Evolutionary conservation across 257 asterid genomes (phyloP), one percentile per base, ranked within the genome.

Genomic region (Misopates orontium): DNA sequence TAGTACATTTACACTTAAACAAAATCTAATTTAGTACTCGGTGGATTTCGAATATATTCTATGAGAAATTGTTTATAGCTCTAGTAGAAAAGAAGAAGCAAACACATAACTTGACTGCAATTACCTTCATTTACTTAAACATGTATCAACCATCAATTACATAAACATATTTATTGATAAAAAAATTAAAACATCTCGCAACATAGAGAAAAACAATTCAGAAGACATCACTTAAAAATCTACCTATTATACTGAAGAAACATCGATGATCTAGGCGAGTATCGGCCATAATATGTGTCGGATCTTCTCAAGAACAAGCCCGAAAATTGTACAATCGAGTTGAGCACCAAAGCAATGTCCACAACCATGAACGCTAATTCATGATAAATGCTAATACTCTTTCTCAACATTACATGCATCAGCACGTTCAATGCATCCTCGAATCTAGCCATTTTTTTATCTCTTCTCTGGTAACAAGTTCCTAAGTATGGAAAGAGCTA

Each of bases 371-470:
- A 61, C 14, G 15, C 54, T 41, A 61, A 28, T 44, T 61, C 66
- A 20, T 15, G 40, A 16, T 61, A 61, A 41, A 61, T 42, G 20
- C 11, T 22, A 42, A 61, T 61, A 18, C 54, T 61, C 55, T 61
- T 61, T 41, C 66, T 61, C 40, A 61, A 1, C 11, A 54, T 44
- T 8, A 61, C 53, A 28, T 61, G 54, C 53, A 61, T 23, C 39
- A 61, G 15, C 13, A 61, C 55, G 1, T 54, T 40, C 8, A 61
- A 42, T 7, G 45, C 53, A 44, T 61, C 66, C 31, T 61, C 41
- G 42, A 61, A 44, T 22, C 66, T 60, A 14, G 53, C 36, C 54
- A 61, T 61, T 61, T 61, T 61, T 45, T 45, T 18, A 6, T 45
- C 4, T 13, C 5, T 45, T 14, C 31, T 59, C 18, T 17, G 32